These are phyloP conservation scores for Ormosia emarginata DNA, from an alignment of 306 rosid genomes.

Conservation along the genomic window DNA sequence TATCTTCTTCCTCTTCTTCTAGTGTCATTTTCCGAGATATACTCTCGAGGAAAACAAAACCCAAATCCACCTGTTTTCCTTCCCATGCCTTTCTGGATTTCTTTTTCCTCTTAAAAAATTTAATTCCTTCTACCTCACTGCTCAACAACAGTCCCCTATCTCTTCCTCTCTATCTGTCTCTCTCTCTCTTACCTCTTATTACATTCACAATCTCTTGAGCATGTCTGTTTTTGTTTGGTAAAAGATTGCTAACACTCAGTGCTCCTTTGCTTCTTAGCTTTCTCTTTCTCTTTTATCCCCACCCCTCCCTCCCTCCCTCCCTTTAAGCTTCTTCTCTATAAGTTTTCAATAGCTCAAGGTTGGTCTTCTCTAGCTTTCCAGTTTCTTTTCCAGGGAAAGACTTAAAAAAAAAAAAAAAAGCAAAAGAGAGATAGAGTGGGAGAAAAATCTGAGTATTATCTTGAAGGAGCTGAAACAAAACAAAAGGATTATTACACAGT, in stretches of 20 bases:
- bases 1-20: constrained; percentile 31
- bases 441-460: neutral
- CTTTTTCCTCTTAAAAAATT: neutral
- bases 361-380: neutral
- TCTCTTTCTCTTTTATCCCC: neutral
- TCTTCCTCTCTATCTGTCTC: neutral
- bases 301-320: neutral
- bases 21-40: constrained; percentile 79
- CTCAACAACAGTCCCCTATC: constrained; percentile 15
- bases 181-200: constrained; percentile 4
- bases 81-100: constrained; percentile 14
- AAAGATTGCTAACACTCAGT: neutral
- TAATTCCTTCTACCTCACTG: constrained; percentile 17
- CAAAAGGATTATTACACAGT: neutral
- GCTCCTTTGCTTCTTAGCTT: neutral
- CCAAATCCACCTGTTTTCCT: constrained; percentile 26
- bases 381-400: neutral
- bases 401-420: neutral
- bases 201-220: constrained; percentile 23
- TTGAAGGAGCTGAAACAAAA: constrained; percentile 11
- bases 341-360: neutral
- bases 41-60: constrained; percentile 49
- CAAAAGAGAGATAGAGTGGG: neutral
- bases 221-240: constrained; percentile 40
- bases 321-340: neutral